These are phyloP conservation scores for Cordyceps javanica DNA, from an alignment of 2,329 filamentous ascomycete species.

Conservation along the genomic window DNA sequence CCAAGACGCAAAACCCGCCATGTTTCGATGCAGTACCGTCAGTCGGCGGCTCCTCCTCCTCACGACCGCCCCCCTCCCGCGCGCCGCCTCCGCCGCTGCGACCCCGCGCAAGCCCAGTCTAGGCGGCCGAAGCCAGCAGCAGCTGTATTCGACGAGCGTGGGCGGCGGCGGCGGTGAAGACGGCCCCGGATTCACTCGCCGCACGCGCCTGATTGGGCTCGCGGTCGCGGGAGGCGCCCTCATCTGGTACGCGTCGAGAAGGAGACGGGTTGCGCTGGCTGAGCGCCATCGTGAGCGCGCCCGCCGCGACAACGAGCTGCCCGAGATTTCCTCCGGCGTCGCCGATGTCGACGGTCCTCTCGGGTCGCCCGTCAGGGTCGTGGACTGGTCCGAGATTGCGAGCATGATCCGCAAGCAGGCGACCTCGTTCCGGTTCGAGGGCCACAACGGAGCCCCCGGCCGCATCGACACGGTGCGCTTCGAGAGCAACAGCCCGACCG, in stretches of 20 bases:
- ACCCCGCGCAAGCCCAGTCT: background rate
- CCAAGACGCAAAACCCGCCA: background rate
- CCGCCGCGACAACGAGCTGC: slow-evolving; percentile 6
- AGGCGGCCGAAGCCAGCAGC: too few species aligned
- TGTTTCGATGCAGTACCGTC: slow-evolving; percentile 1
- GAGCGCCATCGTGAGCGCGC: background rate
- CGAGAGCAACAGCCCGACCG: slow-evolving; percentile 29
- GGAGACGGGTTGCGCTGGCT: background rate
- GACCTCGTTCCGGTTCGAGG: slow-evolving; percentile 25
- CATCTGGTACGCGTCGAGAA: slow-evolving; percentile 5
- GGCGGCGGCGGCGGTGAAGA: background rate
- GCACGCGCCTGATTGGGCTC: background rate
- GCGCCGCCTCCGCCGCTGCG: too few species aligned
- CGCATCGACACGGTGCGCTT: slow-evolving; percentile 29
- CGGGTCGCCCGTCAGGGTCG: slow-evolving; percentile 22
- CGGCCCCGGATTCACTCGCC: background rate
- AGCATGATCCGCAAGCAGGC: slow-evolving; percentile 25
- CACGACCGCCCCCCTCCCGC: background rate
- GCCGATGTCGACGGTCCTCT: slow-evolving; percentile 15
- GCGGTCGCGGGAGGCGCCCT: background rate
- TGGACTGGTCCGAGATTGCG: slow-evolving; percentile 24
- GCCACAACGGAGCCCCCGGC: slow-evolving; percentile 19
- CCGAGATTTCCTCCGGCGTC: background rate
- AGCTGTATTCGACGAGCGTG: background rate
- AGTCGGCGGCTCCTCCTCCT: background rate